Evolutionary conservation across 371 early-diverging fungal species (phyloP), one percentile per base, ranked within the genome.

Genomic region (Mucor indicus): DNA sequence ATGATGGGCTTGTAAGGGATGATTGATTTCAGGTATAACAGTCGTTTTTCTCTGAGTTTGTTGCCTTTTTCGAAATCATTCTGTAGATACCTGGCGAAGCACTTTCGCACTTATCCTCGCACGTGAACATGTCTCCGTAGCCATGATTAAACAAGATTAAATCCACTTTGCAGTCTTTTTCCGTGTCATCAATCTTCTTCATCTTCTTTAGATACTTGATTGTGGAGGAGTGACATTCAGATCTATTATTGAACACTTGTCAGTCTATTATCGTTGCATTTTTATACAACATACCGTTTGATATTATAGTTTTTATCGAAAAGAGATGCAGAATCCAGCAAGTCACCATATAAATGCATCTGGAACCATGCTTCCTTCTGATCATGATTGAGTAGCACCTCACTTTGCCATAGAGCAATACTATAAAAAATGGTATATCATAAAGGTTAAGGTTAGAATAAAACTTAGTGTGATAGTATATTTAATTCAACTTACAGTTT

Each of bases 401-500:
- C 50, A 49, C 50, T 49, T 41, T 49, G 50, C 50, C 50, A 41
- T 41, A 49, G 35, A 17, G 50, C 32, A 35, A 49, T 41, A 19
- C 50, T 50, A 42, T 42, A 4, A 42, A 50, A 50, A 42, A 42
- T 33, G 43, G 36, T 50, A 42, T 42, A 16, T 42, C 42, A 35
- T 33, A 42, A 50, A 50, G 36, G 36, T 50, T 10, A 25, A 42
- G 42, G 20, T 35, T 50, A 50, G 29, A 50, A 42, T 42, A 36
- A 50, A 27, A 42, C 35, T 42, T 42, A n/a, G 42, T 50, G 29
- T 35, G 50, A 50, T 50, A 42, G 43, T 42, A 41, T 42, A 50
- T 50, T 42, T 43, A 50, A 50, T 50, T 50, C 30, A 43, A 50
- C 44, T 50, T 50, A 50, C 51, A 43, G 44, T 50, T 50, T 50